Base-by-base conservation (phyloP, 2,329 filamentous ascomycete species). In the Monosporascus sp. region DNA sequence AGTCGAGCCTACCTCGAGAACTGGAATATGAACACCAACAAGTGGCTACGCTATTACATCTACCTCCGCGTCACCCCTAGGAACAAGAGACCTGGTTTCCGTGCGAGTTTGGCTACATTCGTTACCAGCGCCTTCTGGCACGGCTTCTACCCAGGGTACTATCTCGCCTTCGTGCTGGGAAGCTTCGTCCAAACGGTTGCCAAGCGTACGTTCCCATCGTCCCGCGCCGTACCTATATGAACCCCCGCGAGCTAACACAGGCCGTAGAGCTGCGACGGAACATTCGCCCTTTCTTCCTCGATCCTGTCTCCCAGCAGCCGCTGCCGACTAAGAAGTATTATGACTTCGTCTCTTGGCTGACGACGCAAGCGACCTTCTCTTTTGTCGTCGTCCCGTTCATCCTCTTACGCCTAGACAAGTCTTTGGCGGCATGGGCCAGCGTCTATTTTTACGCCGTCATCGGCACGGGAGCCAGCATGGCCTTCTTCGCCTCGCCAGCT, bases 1-100 rank as follows among this genome's bases (percentile, higher is more conserved):
- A 89, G 89, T n/a, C 86, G 93, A 51, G 91, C 84, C 2, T 97
- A 94, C 64, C 80, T 99, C 3, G 93, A 87, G 48, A 88, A 85
- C 65, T 99, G 94, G 94, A 99, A 99, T 71, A 96, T 97, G 76
- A 97, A 97, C 72, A 99, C 94, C 14, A 99, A 97, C 70, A 85
- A 90, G 65, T 99, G 94, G 94, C 76, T 99, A 56, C 84, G 92
- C 47, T 96, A 97, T 71, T 99, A 97, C 67, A 80, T 99, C 62
- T 99, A 97, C 67, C 79, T 99, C 48, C 86, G 94, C 24, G 94
- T 99, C 3, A 99, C 94, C 0, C 94, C 94, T 0, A 88, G 89
- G 62, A 94, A 94, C 51, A 94, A 91, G 77, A 99, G 97, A 71
- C 94, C 94, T 9, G 94, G 94, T 1, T 99, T 99, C 76, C 82